Evolutionary conservation across 257 asterid species (phyloP).

Genomic region (Solanum pinnatisectum): DNA sequence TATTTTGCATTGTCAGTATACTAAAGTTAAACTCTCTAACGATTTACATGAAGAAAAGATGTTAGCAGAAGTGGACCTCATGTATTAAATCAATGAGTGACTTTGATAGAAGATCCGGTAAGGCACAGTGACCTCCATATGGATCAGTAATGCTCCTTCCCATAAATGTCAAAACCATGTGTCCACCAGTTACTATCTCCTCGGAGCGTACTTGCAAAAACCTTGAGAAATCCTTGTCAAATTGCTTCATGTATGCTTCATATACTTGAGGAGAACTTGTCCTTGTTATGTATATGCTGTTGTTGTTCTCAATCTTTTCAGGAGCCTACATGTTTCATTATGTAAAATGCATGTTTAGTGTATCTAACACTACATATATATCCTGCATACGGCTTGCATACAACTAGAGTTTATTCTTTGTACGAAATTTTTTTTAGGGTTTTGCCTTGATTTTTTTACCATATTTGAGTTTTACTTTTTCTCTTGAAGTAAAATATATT

Average conservation of each 20-base stretch:
- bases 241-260: constrained; percentile 21
- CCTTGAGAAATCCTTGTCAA: constrained; percentile 14
- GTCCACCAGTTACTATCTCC: constrained; percentile 21
- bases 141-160: constrained; percentile 8
- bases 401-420: no score
- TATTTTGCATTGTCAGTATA: not conserved
- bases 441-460: no score
- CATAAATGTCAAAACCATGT: constrained; percentile 14
- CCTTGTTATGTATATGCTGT: constrained; percentile 10
- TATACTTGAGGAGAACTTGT: constrained; percentile 13
- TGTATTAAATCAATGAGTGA: not conserved
- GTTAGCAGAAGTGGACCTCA: not conserved
- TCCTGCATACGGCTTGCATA: no score
- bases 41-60: not conserved
- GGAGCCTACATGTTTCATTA: constrained; percentile 13
- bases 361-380: no score
- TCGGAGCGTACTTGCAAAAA: constrained; percentile 13
- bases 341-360: no score
- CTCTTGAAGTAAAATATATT: no score
- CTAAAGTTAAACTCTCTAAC: not conserved
- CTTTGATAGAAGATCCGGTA: not conserved
- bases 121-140: not conserved
- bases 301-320: constrained; percentile 12
- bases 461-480: no score
- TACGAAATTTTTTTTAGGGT: no score